Conservation (phyloP, 352 stramenopile species). For the Globisporangium apiculatum region DNA sequence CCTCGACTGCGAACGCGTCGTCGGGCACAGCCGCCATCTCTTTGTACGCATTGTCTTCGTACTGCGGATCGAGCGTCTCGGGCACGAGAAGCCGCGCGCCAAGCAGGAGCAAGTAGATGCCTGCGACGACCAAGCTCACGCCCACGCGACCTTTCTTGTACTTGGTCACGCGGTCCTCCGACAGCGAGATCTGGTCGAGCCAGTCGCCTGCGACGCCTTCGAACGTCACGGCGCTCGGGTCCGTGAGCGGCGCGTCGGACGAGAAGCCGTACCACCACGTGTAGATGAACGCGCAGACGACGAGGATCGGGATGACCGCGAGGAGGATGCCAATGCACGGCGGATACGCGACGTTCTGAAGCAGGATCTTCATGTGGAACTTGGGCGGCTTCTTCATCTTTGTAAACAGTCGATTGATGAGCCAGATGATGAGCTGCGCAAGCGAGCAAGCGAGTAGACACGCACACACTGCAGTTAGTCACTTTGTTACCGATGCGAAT, state of each 20-base stretch:
- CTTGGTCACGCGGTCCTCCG: constrained; percentile 52
- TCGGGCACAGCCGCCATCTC: constrained; percentile 41
- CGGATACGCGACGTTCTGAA: constrained; percentile 84
- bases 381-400: constrained; percentile 93
- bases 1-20: constrained; percentile 56
- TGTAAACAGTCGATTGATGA: constrained; percentile 92
- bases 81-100: constrained; percentile 73
- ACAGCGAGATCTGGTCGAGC: constrained; percentile 86
- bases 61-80: constrained; percentile 71
- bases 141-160: constrained; percentile 88
- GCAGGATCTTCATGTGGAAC: constrained; percentile 89
- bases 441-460: background rate
- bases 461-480: background rate
- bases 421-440: constrained; percentile 82
- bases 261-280: constrained; percentile 73
- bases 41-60: constrained; percentile 71
- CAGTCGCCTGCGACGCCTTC: constrained; percentile 82
- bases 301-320: constrained; percentile 42
- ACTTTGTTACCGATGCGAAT: background rate
- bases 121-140: constrained; percentile 70
- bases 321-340: constrained; percentile 81
- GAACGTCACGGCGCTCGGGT: constrained; percentile 66
- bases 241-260: constrained; percentile 32
- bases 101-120: constrained; percentile 74
- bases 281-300: constrained; percentile 63